phyloP scores from a whole-genome alignment of 768 basidiomycete species.

The Russula earlei region DNA sequence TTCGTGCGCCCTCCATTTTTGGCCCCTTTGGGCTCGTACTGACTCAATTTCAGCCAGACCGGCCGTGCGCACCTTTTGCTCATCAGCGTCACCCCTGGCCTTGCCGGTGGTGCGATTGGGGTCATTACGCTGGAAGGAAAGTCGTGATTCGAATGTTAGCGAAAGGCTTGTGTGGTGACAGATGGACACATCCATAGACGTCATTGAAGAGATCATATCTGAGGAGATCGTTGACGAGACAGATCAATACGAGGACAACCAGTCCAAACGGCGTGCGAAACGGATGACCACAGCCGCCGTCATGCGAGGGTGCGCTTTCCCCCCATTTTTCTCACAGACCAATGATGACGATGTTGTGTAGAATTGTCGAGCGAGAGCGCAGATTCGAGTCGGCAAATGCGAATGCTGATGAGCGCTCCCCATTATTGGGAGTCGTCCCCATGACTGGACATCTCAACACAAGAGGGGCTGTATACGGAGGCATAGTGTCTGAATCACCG shows the following conservation, averaged over 20 bases:
- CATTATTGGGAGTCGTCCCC: conserved; percentile 9
- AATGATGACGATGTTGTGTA: conserved; percentile 19
- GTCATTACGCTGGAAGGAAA: conserved; percentile 82
- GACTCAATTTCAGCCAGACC: conserved; percentile 53
- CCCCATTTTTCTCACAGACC: not conserved
- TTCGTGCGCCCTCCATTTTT: conserved; percentile 28
- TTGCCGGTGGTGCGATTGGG: conserved; percentile 76
- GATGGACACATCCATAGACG: conserved; percentile 38
- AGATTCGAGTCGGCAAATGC: conserved; percentile 1
- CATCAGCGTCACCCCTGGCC: conserved; percentile 76
- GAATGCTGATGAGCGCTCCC: conserved; percentile 8
- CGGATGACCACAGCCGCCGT: conserved; percentile 63
- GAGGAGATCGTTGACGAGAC: conserved; percentile 97
- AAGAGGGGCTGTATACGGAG: not conserved
- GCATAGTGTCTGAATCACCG: not conserved
- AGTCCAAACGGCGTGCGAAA: conserved; percentile 63
- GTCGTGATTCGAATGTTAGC: not conserved
- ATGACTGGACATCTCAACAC: not conserved
- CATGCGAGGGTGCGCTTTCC: conserved; percentile 58
- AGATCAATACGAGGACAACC: conserved; percentile 83
- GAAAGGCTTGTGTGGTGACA: not conserved
- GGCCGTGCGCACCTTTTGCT: conserved; percentile 89
- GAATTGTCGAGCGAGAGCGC: conserved; percentile 49
- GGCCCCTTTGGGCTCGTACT: not conserved
- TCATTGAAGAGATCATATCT: conserved; percentile 90